Percentiles rank a stretch among this genome's conserved stretches.
These are phyloP conservation scores for Aspergillus kassunensis DNA, from an alignment of 495 filamentous ascomycete species.

Conservation along the genomic window DNA sequence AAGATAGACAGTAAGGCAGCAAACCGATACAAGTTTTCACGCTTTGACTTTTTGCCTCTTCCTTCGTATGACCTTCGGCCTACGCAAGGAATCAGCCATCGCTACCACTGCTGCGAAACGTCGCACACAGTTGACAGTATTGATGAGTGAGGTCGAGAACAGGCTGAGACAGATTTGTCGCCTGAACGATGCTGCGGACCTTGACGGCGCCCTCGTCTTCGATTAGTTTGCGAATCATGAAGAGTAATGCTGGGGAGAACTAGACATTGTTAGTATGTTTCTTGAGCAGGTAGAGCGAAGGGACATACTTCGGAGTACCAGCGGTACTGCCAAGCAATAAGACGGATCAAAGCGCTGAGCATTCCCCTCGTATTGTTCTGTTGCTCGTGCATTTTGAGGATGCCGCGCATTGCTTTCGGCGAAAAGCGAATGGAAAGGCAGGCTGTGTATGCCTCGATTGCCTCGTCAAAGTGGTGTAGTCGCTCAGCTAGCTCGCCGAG, in stretches of 20 bases:
- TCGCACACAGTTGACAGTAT: conserved; percentile 89
- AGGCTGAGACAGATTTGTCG: conserved; percentile 85
- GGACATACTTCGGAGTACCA: conserved; percentile 87
- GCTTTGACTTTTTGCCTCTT: background rate
- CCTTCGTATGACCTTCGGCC: background rate
- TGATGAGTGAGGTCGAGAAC: conserved; percentile 94
- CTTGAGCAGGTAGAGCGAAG: background rate
- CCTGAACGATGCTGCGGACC: conserved; percentile 93
- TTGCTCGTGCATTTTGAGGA: conserved; percentile 72
- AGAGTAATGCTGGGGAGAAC: conserved; percentile 89
- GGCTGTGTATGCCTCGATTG: conserved; percentile 83
- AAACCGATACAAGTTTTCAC: background rate
- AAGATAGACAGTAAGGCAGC: background rate
- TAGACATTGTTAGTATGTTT: conserved; percentile 34
- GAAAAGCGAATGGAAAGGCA: conserved; percentile 82
- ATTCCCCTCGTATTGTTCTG: conserved; percentile 69
- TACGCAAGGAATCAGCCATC: conserved; percentile 58
- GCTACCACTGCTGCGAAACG: conserved; percentile 90
- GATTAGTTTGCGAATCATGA: conserved; percentile 83
- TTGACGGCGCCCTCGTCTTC: conserved; percentile 98
- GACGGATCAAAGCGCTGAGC: conserved; percentile 73
- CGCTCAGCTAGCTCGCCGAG: conserved; percentile 89
- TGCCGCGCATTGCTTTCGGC: conserved; percentile 81
- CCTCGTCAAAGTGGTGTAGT: conserved; percentile 84
- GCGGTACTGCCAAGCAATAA: conserved; percentile 96